These are phyloP conservation scores for Populus trichocarpa DNA, from an alignment of 441 rosid genomes.

Conservation along the genomic window DNA sequence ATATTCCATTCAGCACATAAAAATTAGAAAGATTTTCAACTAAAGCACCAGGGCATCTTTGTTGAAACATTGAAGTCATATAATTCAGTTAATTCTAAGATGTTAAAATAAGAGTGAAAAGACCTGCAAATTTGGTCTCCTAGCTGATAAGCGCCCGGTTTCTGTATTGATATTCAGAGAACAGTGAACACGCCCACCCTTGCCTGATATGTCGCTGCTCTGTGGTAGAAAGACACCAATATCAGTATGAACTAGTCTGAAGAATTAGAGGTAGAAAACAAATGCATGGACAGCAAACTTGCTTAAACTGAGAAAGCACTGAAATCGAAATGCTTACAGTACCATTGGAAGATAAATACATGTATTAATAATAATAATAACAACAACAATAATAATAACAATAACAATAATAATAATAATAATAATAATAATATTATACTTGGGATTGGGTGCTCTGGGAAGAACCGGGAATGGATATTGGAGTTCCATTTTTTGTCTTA, in stretches of 20 bases:
- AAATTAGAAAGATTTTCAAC: not conserved
- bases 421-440: too few species aligned
- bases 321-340: not conserved
- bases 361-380: too few species aligned
- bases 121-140: slow-evolving; percentile 97
- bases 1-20: not conserved
- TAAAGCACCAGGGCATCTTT: not conserved
- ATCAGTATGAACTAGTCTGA: slow-evolving; percentile 4
- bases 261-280: not conserved
- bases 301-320: not conserved
- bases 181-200: slow-evolving; percentile 87
- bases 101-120: not conserved
- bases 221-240: slow-evolving; percentile 24
- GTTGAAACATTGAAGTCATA: not conserved
- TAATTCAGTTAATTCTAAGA: slow-evolving; percentile 8
- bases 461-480: not conserved
- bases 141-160: slow-evolving; percentile 95
- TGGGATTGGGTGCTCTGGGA: not conserved
- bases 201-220: slow-evolving; percentile 81
- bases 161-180: slow-evolving; percentile 96
- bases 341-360: not conserved
- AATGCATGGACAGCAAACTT: slow-evolving; percentile 4
- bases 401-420: too few species aligned
- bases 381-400: too few species aligned
- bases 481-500: not conserved